phyloP scores from a whole-genome alignment of 2,329 filamentous ascomycete species.

The Sarocladium brachiariae region DNA sequence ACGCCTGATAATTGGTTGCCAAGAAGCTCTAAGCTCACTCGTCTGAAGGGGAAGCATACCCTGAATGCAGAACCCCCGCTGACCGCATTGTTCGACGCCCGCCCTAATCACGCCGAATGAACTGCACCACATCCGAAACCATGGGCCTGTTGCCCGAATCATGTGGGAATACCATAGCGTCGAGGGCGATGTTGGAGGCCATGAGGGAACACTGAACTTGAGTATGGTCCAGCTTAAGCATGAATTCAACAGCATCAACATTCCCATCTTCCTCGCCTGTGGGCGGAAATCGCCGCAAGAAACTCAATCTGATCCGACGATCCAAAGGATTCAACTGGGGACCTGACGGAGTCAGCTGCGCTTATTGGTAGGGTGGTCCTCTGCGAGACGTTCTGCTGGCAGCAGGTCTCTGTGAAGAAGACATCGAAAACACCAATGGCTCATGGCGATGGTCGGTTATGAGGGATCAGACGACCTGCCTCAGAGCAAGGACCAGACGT shows the following conservation, averaged over 20 bases:
- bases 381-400: constrained; percentile 38
- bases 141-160: constrained; percentile 39
- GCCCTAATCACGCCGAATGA: constrained; percentile 36
- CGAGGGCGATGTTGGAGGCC: constrained; percentile 35
- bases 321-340: constrained; percentile 42
- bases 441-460: constrained; percentile 21
- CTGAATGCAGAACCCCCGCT: constrained; percentile 43
- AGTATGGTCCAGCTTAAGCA: constrained; percentile 30
- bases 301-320: constrained; percentile 33
- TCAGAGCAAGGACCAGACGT: constrained; percentile 26
- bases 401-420: constrained; percentile 24
- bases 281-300: constrained; percentile 39
- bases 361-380: constrained; percentile 38
- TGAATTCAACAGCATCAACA: constrained; percentile 34
- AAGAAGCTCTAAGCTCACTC: constrained; percentile 36
- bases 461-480: constrained; percentile 27
- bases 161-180: constrained; percentile 28
- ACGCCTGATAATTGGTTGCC: constrained; percentile 21
- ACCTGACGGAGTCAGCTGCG: constrained; percentile 38
- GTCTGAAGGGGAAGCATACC: constrained; percentile 34
- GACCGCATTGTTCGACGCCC: constrained; percentile 15
- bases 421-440: constrained; percentile 19
- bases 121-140: constrained; percentile 40
- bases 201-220: constrained; percentile 32
- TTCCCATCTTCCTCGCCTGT: constrained; percentile 40